Evolutionary conservation across 805 yeast species (phyloP).

Genomic region (Candida jianshihensis): DNA sequence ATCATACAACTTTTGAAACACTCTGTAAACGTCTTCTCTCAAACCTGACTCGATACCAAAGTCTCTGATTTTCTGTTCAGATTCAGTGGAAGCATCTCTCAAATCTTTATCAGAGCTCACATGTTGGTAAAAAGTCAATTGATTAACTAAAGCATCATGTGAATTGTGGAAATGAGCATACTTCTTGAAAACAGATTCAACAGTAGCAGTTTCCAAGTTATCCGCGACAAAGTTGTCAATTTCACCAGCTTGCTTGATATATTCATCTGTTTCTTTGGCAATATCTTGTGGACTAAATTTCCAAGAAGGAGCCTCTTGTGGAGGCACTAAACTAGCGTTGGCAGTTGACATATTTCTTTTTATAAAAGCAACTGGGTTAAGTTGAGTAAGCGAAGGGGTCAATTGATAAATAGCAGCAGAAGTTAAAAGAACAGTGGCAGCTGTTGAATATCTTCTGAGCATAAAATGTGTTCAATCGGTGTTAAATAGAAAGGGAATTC

Average conservation of each 20-base stretch:
- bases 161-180: conserved; percentile 45
- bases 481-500: too few species aligned
- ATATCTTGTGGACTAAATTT: conserved; percentile 47
- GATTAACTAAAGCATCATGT: conserved; percentile 37
- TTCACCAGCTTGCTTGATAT: conserved; percentile 35
- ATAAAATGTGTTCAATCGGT: too few species aligned
- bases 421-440: background rate
- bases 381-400: background rate
- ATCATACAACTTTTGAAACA: conserved; percentile 46
- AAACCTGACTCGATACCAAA: conserved; percentile 56
- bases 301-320: conserved; percentile 45
- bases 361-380: background rate
- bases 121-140: conserved; percentile 62
- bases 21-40: conserved; percentile 60
- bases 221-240: conserved; percentile 50
- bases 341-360: conserved; percentile 8
- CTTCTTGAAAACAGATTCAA: conserved; percentile 51
- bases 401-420: background rate
- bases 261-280: conserved; percentile 31
- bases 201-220: conserved; percentile 37
- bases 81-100: conserved; percentile 63
- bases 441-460: background rate
- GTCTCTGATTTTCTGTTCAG: conserved; percentile 51
- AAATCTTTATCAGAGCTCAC: conserved; percentile 59
- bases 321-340: conserved; percentile 9